These are phyloP conservation scores for Exutisphaerella laricina DNA, from an alignment of 2,329 filamentous ascomycete genomes.

Conservation along the genomic window DNA sequence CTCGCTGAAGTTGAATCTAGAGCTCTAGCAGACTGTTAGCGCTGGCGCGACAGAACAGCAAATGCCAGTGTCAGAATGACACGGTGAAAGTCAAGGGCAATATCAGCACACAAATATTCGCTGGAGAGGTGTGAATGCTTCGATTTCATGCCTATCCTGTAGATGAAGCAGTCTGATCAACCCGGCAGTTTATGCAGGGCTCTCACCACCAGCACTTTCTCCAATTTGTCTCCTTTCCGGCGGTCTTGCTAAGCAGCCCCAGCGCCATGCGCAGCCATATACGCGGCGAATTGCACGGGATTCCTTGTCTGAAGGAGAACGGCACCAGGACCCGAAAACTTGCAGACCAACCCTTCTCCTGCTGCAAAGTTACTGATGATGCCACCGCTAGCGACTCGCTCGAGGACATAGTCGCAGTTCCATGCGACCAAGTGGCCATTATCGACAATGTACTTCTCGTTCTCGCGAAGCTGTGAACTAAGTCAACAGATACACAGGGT, in stretches of 20 bases:
- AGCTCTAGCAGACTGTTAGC: too few species aligned
- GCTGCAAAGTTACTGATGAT: conserved; percentile 82
- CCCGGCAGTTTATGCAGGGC: too few species aligned
- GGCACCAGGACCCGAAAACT: conserved; percentile 83
- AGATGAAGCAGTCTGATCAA: too few species aligned
- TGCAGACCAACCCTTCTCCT: conserved; percentile 86
- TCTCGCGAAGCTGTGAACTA: conserved; percentile 47
- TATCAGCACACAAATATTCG: too few species aligned
- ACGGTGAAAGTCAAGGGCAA: too few species aligned
- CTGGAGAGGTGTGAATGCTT: too few species aligned
- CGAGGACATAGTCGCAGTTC: conserved; percentile 91
- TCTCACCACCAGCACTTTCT: too few species aligned
- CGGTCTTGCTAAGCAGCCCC: conserved; percentile 14
- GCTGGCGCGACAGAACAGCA: too few species aligned
- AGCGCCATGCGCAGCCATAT: conserved; percentile 42
- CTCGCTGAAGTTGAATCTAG: too few species aligned
- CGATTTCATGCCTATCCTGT: too few species aligned
- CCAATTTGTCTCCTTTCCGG: too few species aligned
- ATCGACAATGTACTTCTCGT: conserved; percentile 81
- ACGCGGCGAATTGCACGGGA: conserved; percentile 56
- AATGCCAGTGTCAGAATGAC: too few species aligned
- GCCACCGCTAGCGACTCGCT: conserved; percentile 83
- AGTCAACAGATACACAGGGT: background rate
- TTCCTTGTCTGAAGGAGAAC: conserved; percentile 93
- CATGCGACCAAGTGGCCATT: conserved; percentile 67